Conservation (phyloP, 2,329 filamentous ascomycete species). For the Verticillium zaregamsianum region DNA sequence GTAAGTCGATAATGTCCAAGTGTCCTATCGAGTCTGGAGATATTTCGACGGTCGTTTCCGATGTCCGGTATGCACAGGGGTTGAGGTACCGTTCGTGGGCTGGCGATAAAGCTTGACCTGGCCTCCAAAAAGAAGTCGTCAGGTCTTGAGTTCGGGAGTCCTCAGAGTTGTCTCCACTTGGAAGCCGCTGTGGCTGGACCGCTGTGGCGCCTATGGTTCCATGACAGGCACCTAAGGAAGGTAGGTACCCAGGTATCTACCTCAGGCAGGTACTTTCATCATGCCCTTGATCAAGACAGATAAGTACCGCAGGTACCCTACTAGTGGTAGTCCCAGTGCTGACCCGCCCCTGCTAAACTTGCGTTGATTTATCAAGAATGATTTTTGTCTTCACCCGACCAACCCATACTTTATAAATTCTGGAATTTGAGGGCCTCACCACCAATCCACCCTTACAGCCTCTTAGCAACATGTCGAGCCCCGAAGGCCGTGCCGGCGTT, state of each 20-base stretch:
- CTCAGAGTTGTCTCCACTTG: neutral
- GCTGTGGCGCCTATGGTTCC: neutral
- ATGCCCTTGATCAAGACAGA: no score
- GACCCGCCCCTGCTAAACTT: neutral
- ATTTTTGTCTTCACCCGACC: neutral
- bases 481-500: slow-evolving; percentile 34
- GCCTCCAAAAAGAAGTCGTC: neutral
- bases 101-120: neutral
- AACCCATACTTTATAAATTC: slow-evolving; percentile 4
- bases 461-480: slow-evolving; percentile 29
- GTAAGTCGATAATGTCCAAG: no score
- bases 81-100: neutral
- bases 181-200: neutral
- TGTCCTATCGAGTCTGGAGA: no score
- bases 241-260: no score
- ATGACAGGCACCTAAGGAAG: no score
- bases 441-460: neutral
- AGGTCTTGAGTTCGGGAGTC: neutral
- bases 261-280: no score
- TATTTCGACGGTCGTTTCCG: no score
- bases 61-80: neutral
- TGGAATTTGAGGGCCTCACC: neutral
- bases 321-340: no score
- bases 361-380: neutral
- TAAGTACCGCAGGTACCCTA: no score